Evolutionary conservation across 164 flowering plant species (phyloP).

Genomic region (Liquidambar formosana): DNA sequence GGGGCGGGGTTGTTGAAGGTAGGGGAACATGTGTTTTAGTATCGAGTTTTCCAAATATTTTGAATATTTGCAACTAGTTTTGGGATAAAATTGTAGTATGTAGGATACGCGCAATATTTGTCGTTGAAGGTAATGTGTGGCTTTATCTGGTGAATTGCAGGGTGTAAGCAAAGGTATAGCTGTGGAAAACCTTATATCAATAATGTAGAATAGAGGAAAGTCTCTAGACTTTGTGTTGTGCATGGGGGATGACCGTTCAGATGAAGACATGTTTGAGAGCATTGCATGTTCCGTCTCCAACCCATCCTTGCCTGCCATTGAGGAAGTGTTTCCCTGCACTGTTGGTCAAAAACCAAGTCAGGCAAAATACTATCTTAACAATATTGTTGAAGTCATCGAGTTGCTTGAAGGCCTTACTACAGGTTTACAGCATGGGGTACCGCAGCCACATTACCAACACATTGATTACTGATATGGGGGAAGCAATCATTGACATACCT

Average conservation of each 20-base stretch:
- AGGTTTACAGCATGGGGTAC: constrained; percentile 7
- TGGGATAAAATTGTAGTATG: no score
- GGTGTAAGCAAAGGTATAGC: constrained; percentile 47
- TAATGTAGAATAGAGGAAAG: constrained; percentile 27
- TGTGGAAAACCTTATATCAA: constrained; percentile 31
- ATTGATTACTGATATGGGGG: no score
- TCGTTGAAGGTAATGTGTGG: no score
- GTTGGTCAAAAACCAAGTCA: constrained; percentile 47
- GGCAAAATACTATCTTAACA: constrained; percentile 41
- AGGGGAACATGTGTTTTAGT: background rate
- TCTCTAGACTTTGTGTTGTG: constrained; percentile 39
- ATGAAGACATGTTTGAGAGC: constrained; percentile 49
- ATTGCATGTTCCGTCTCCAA: constrained; percentile 11
- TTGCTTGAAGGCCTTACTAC: constrained; percentile 29
- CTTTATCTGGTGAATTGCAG: constrained; percentile 14
- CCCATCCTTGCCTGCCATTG: constrained; percentile 18
- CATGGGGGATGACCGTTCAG: constrained; percentile 47
- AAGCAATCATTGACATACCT: no score
- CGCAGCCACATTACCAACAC: background rate
- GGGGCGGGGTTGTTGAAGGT: no score
- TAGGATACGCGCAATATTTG: no score
- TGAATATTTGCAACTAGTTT: no score
- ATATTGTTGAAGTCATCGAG: constrained; percentile 28
- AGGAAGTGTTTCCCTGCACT: constrained; percentile 38
- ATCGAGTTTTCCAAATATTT: no score